Evolutionary conservation across 768 basidiomycete species (phyloP).

Genomic region (Mycena galopus): DNA sequence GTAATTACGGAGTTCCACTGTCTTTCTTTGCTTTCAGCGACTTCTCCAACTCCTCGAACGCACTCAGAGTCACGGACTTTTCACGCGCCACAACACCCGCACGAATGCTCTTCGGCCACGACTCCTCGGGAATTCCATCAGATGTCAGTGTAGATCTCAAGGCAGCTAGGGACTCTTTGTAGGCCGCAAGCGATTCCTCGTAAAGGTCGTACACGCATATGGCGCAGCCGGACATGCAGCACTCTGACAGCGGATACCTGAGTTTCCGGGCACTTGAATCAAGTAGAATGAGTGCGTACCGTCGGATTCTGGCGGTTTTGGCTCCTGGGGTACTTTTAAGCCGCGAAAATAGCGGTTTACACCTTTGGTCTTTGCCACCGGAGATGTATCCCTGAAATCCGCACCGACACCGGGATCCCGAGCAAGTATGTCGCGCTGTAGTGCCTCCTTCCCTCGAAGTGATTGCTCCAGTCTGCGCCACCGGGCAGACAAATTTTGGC

Average conservation of each 20-base stretch:
- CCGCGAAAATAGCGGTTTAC: slow-evolving; percentile 57
- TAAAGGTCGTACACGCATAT: slow-evolving; percentile 93
- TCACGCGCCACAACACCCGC: slow-evolving; percentile 33
- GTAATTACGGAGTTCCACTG: slow-evolving; percentile 4
- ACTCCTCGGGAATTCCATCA: slow-evolving; percentile 61
- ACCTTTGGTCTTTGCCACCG: slow-evolving; percentile 5
- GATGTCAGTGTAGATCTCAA: slow-evolving; percentile 65
- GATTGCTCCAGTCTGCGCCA: slow-evolving; percentile 69
- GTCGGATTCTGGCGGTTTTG: slow-evolving; percentile 73
- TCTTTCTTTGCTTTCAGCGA: slow-evolving; percentile 62
- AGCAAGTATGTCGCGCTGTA: slow-evolving; percentile 41
- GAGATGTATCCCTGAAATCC: slow-evolving; percentile 19
- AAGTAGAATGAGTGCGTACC: slow-evolving; percentile 56
- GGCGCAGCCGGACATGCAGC: slow-evolving; percentile 96
- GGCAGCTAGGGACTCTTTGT: slow-evolving; percentile 65
- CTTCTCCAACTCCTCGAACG: slow-evolving; percentile 82
- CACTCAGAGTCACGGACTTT: slow-evolving; percentile 55
- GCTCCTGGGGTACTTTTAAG: slow-evolving; percentile 70
- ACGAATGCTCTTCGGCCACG: slow-evolving; percentile 77
- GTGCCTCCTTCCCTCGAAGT: slow-evolving; percentile 58
- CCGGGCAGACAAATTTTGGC: slow-evolving; percentile 71
- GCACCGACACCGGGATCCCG: slow-evolving; percentile 39
- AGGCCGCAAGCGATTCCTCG: slow-evolving; percentile 76
- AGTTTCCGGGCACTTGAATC: neutral
- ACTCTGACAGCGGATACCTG: slow-evolving; percentile 63